Evolutionary conservation across 2,329 filamentous ascomycete genomes (phyloP).

Genomic region (Cercospora zeina): DNA sequence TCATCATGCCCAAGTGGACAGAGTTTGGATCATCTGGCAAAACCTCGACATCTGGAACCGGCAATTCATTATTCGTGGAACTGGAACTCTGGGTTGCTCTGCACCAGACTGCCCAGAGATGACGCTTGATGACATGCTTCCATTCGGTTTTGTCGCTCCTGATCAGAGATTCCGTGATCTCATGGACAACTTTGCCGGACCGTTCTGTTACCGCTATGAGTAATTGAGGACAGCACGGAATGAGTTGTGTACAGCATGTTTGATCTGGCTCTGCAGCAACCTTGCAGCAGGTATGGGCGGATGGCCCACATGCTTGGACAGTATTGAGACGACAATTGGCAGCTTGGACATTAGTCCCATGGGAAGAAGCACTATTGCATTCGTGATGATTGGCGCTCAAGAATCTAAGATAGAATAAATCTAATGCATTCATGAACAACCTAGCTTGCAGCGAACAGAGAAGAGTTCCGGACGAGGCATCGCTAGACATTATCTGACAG

Average conservation of each 20-base stretch:
- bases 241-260: not conserved
- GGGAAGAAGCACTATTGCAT: not conserved
- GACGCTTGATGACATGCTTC: constrained; percentile 48
- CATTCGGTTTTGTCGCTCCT: constrained; percentile 37
- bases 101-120: constrained; percentile 47
- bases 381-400: not conserved
- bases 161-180: constrained; percentile 34
- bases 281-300: not conserved
- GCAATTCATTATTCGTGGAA: constrained; percentile 46
- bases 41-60: constrained; percentile 46
- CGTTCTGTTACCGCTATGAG: constrained; percentile 40
- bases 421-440: not conserved
- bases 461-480: not conserved
- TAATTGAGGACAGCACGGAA: constrained; percentile 11
- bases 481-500: not conserved
- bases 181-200: constrained; percentile 39
- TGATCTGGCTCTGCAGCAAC: not conserved
- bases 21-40: constrained; percentile 54
- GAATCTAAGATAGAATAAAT: not conserved
- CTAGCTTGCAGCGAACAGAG: not conserved
- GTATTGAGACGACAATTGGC: fast-evolving
- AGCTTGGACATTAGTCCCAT: not conserved
- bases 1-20: constrained; percentile 50
- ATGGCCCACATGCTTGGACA: not conserved
- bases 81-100: constrained; percentile 48